Conservation (phyloP, 129 eudicot genomes). For the Chrysanthemum seticuspe region DNA sequence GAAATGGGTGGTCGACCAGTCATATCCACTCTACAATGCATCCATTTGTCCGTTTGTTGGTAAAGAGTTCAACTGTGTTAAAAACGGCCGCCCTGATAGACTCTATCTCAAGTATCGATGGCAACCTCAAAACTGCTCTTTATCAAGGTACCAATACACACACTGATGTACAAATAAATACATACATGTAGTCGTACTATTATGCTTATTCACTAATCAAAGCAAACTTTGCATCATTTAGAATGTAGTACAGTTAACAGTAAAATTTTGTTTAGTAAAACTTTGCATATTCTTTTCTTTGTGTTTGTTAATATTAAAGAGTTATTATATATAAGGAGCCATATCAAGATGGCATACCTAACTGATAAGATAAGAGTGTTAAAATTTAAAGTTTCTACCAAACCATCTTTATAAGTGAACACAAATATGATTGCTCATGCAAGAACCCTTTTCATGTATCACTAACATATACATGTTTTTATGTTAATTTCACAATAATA, state of each 20-base stretch:
- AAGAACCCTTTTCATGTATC: slow-evolving; percentile 19
- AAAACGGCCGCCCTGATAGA: slow-evolving; percentile 61
- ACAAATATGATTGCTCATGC: background rate
- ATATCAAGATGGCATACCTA: slow-evolving; percentile 26
- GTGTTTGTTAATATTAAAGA: slow-evolving; percentile 16
- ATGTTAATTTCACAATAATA: slow-evolving; percentile 15
- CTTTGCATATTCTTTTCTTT: background rate
- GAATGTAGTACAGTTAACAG: background rate
- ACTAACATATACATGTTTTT: slow-evolving; percentile 17
- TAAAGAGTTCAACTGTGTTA: slow-evolving; percentile 56
- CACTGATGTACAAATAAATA: background rate
- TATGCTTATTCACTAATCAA: slow-evolving; percentile 8
- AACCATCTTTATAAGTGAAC: slow-evolving; percentile 3
- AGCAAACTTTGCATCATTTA: background rate
- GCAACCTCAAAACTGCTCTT: slow-evolving; percentile 63
- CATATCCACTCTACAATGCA: slow-evolving; percentile 47
- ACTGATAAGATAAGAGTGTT: background rate
- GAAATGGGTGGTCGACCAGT: slow-evolving; percentile 44
- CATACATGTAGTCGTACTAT: background rate
- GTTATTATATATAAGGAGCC: slow-evolving; percentile 11
- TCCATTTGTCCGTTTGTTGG: slow-evolving; percentile 51
- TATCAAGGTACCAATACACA: slow-evolving; percentile 48
- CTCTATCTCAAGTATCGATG: slow-evolving; percentile 71
- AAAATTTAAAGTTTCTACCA: slow-evolving; percentile 13
- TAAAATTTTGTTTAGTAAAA: too few species aligned